These are phyloP conservation scores for Herpotrichia juniperi DNA, from an alignment of 2,329 filamentous ascomycete genomes.

Conservation along the genomic window DNA sequence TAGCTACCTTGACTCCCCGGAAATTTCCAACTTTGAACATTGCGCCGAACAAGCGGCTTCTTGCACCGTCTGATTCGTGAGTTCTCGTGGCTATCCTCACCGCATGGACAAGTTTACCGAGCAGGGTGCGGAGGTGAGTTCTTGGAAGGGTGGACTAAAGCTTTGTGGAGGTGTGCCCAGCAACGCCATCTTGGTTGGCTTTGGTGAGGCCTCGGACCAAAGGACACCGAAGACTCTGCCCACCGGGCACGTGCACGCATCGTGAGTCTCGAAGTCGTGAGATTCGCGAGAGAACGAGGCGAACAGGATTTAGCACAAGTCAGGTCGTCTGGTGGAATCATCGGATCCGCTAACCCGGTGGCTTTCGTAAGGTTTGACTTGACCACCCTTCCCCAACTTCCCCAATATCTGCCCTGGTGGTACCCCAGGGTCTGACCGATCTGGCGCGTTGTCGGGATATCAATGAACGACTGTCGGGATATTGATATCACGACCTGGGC, in stretches of 20 bases:
- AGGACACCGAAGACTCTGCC: conserved; percentile 7
- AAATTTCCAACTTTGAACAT: not conserved
- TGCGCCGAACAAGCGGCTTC: conserved; percentile 10
- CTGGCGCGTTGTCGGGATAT: not conserved
- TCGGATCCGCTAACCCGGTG: not conserved
- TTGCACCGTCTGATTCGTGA: conserved; percentile 20
- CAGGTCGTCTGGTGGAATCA: not conserved
- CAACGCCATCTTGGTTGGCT: conserved; percentile 12
- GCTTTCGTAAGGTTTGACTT: not conserved
- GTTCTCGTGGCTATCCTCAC: conserved; percentile 9
- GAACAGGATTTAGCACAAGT: not conserved
- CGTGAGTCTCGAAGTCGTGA: no score
- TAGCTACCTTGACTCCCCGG: not conserved
- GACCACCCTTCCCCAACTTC: not conserved
- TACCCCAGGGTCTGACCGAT: not conserved
- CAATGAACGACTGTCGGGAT: not conserved
- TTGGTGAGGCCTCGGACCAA: conserved; percentile 19
- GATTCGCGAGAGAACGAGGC: not conserved
- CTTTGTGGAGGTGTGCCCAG: conserved; percentile 24
- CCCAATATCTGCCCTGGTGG: not conserved
- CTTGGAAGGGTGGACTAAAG: conserved; percentile 20
- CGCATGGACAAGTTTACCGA: conserved; percentile 16
- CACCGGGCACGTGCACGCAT: not conserved
- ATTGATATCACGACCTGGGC: conserved; percentile 1
- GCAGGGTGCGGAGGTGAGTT: conserved; percentile 24